Evolutionary conservation across 441 rosid species (phyloP), one percentile per base, ranked within the genome.

Genomic region (Pelargonium myrrhifolium): DNA sequence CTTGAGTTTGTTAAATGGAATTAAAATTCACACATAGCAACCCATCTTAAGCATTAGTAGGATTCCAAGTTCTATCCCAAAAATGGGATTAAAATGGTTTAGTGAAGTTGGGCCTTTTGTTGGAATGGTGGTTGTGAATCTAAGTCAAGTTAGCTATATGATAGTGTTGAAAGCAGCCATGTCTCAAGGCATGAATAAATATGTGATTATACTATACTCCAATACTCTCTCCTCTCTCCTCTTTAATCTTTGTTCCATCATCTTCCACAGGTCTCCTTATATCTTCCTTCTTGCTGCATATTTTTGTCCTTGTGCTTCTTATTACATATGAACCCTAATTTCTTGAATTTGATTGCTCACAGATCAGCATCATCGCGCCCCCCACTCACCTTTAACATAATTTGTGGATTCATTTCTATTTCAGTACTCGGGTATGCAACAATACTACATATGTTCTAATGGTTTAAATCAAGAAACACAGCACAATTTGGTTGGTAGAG

Each of bases 91-190:
- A 17, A 17, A 45, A 12, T 45, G 53, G 53, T 45, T 45, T 10
- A 3, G 53, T 12, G 53, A 45, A 12, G n/a, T 45, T 2, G 10
- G 17, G 22, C 59, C 59, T 5, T 53, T 53, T n/a, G 59, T 10
- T 8, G 59, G 59, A 53, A 53, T 53, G 59, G 59, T 53, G 22
- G 17, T 17, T 1, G 59, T 53, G 59, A 15, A 17, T 7, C 18
- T 53, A 9, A 10, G 8, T 20, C 22, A 53, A n/a, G 59, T 17
- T 4, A 53, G 21, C 59, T 17, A 53, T 21, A 53, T 53, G 59
- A 22, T 53, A 5, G 59, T 84, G 8, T 73, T 78, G 75, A 84
- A 84, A 76, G 80, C 75, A 31, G 85, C 85, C 61, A 75, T 81
- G 72, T 24, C 74, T 20, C 73, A 76, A 62, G 86, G 86, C 2